These are phyloP conservation scores for Starmerella stigmatis DNA, from an alignment of 805 yeast species.

Conservation along the genomic window DNA sequence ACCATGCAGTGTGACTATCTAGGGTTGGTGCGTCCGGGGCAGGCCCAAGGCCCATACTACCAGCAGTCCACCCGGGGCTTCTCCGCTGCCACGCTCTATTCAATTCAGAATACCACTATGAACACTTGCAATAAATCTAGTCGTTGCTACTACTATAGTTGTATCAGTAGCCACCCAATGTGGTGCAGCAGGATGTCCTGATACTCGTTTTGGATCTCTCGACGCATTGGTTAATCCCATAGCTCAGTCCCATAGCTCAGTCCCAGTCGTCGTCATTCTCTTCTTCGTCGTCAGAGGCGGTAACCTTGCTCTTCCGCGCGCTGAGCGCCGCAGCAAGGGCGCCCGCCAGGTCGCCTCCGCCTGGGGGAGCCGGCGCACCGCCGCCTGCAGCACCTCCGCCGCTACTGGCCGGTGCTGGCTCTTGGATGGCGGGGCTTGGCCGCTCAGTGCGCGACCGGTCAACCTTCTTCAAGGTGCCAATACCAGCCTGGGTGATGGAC, in stretches of 20 bases:
- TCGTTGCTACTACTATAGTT: no score
- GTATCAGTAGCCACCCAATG: no score
- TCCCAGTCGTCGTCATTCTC: constrained; percentile 67
- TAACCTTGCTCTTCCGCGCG: constrained; percentile 71
- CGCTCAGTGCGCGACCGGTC: constrained; percentile 76
- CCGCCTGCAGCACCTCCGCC: constrained; percentile 29
- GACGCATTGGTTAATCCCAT: no score
- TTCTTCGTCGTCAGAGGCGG: constrained; percentile 73
- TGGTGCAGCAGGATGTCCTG: no score
- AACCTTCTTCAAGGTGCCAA: constrained; percentile 58
- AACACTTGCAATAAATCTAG: no score
- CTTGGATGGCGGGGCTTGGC: constrained; percentile 63
- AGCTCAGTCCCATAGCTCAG: constrained; percentile 26
- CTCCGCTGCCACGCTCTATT: no score
- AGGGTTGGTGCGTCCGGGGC: no score
- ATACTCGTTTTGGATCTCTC: no score
- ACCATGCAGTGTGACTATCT: no score
- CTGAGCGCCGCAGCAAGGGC: constrained; percentile 80
- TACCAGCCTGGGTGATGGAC: constrained; percentile 72
- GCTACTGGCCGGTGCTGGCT: constrained; percentile 40
- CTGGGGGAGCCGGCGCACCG: constrained; percentile 30
- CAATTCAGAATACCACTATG: no score
- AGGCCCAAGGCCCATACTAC: no score
- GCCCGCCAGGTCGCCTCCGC: constrained; percentile 49
- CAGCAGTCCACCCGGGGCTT: no score